Conservation (phyloP, 2,329 filamentous ascomycete genomes). For the Penicillium hesseltinei region DNA sequence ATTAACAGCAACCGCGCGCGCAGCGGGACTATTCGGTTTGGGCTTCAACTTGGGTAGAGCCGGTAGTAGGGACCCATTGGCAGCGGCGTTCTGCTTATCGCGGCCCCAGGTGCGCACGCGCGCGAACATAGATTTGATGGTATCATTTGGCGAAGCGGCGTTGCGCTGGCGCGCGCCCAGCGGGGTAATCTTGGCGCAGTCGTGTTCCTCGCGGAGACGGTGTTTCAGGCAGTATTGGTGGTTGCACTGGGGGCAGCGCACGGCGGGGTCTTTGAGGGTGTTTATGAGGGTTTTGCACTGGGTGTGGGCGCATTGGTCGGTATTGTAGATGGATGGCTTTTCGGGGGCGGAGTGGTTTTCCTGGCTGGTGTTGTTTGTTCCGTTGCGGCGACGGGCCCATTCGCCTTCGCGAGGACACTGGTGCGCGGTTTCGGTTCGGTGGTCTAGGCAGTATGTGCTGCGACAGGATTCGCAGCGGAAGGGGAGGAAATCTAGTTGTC, state of each 20-base stretch:
- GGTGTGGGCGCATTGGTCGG: conserved; percentile 51
- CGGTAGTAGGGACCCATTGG: conserved; percentile 55
- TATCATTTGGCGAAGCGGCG: conserved; percentile 55
- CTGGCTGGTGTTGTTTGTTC: conserved; percentile 20
- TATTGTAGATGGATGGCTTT: conserved; percentile 57
- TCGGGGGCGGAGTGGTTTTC: conserved; percentile 33
- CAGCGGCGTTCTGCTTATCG: conserved; percentile 67
- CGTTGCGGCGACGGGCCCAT: conserved; percentile 55
- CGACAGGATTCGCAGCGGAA: conserved; percentile 89
- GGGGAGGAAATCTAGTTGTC: conserved; percentile 92
- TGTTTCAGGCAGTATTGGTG: conserved; percentile 53
- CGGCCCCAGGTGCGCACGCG: conserved; percentile 77
- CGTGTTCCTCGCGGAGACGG: conserved; percentile 65
- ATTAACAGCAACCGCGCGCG: conserved; percentile 68
- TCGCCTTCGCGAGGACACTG: conserved; percentile 61
- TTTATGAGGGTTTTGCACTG: conserved; percentile 54
- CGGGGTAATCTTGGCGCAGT: conserved; percentile 72
- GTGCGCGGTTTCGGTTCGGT: conserved; percentile 82
- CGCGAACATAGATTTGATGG: conserved; percentile 70
- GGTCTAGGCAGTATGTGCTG: conserved; percentile 85
- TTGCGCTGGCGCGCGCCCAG: conserved; percentile 50
- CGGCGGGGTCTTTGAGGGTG: conserved; percentile 50
- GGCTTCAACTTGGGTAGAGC: conserved; percentile 58
- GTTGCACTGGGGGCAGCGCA: conserved; percentile 51
- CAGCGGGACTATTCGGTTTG: conserved; percentile 52